Evolutionary conservation across 2,329 filamentous ascomycete genomes (phyloP), one percentile per base, ranked within the genome.

Genomic region (Emergomyces orientalis): DNA sequence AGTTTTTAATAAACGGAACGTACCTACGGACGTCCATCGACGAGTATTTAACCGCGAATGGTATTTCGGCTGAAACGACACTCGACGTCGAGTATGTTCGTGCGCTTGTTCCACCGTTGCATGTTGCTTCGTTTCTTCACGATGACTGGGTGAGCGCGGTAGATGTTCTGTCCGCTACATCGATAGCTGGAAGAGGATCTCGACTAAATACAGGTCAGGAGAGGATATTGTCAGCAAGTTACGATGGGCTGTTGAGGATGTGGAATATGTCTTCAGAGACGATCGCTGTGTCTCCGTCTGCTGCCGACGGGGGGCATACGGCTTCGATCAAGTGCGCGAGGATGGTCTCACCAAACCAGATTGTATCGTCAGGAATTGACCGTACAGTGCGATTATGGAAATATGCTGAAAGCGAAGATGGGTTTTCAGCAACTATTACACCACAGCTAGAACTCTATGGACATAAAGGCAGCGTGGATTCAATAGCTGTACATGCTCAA

Each of bases 121-220:
- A 94, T 74, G 87, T 96, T 69, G 88, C 91, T 14, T 94, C 89
- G 72, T 99, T 96, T 74, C 88, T 97, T 78, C 93, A 99, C 75
- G 92, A 99, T 72, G 94, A 97, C 75, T 99, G 94, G 94, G 89
- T 99, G 58, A 90, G 90, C 73, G 84, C 85, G 32, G 86, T 97
- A 32, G 91, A 97, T 74, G 84, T 96, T 4, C 80, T 96, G 30
- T 92, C 91, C 0, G 75, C 77, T 17, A 85, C 82, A 14, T 88
- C 89, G 1, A 77, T 79, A 7, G 84, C 86, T 2, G 86, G 82
- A 25, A 73, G 74, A 62, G 73, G 74, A 56, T 77, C 82, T 17
- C 69, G 69, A 17, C 69, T 79, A 56, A 74, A 76, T 32, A 76
- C 77, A 45, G 84, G 85, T 27, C 84, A 87, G 67, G 86, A 89